Conservation (phyloP, 768 basidiomycete species). For the Kondoa subrosea region DNA sequence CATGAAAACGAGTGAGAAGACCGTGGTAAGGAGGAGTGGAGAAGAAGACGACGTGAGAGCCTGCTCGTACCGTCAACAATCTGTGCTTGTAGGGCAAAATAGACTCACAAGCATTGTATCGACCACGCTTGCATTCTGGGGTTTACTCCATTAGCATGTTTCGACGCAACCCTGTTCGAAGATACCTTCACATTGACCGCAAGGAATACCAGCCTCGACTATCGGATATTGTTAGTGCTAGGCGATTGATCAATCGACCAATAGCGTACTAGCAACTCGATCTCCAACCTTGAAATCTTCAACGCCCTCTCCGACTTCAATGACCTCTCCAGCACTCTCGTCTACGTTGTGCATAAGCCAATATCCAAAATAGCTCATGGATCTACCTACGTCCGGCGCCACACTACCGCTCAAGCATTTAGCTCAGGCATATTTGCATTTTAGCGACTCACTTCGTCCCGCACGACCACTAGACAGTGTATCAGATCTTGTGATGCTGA, state of each 20-base stretch:
- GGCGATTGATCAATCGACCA: not conserved
- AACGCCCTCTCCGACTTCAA: slow-evolving; percentile 33
- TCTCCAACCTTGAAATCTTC: slow-evolving; percentile 30
- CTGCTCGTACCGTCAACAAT: not conserved
- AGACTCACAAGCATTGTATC: slow-evolving; percentile 36
- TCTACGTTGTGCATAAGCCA: slow-evolving; percentile 24
- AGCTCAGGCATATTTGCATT: too few relatives aligned
- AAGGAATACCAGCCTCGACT: slow-evolving; percentile 31
- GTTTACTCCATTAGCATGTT: not conserved
- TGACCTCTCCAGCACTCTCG: slow-evolving; percentile 34
- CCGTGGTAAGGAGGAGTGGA: slow-evolving; percentile 32
- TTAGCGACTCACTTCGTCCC: too few relatives aligned
- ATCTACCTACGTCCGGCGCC: slow-evolving; percentile 11
- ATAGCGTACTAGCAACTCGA: slow-evolving; percentile 5
- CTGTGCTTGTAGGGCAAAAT: slow-evolving; percentile 3
- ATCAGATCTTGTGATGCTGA: slow-evolving; percentile 35
- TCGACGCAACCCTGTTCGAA: not conserved
- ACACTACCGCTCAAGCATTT: too few relatives aligned
- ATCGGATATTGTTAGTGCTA: slow-evolving; percentile 30
- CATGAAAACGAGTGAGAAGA: slow-evolving; percentile 26
- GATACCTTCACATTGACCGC: slow-evolving; percentile 30
- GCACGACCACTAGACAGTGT: slow-evolving; percentile 31
- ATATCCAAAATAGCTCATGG: not conserved
- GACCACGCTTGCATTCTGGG: slow-evolving; percentile 29
- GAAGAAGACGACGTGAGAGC: slow-evolving; percentile 11